A percentile compares a stretch with the other conserved stretches of the same genome.
phyloP scores from a whole-genome alignment of 176 grass and related monocot genomes.

The Hsuehochloa calcarea region DNA sequence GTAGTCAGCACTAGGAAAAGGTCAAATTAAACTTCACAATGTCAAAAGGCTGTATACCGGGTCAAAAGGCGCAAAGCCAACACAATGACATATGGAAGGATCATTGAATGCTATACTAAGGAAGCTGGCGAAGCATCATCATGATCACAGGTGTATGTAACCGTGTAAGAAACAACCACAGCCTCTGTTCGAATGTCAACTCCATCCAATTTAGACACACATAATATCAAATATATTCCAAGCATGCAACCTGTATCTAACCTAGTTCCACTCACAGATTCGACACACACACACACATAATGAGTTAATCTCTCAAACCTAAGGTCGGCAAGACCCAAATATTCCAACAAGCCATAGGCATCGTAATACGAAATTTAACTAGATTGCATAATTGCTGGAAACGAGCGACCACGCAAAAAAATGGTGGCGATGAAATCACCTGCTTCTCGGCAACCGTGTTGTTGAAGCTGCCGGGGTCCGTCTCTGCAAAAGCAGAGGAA shows the following conservation, averaged over 20 bases:
- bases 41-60: neutral
- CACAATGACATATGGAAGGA: slow-evolving; percentile 12
- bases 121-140: neutral
- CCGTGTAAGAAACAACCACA: neutral
- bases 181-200: slow-evolving; percentile 1
- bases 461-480: slow-evolving; percentile 86
- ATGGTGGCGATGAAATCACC: slow-evolving; percentile 40
- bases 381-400: slow-evolving; percentile 4
- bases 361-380: neutral
- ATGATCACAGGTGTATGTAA: neutral
- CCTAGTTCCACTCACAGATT: neutral
- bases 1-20: slow-evolving; percentile 29
- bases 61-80: neutral
- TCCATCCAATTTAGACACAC: neutral
- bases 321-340: neutral
- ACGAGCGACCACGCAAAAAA: neutral
- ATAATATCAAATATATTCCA: neutral
- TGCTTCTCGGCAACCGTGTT: slow-evolving; percentile 89
- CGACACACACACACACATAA: neutral
- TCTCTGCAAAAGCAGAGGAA: slow-evolving; percentile 60
- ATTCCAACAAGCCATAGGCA: neutral
- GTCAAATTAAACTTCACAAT: neutral
- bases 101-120: slow-evolving; percentile 11
- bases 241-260: neutral
- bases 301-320: neutral